These are phyloP conservation scores for Globisporangium orthogonon DNA, from an alignment of 352 stramenopile genomes.

Conservation along the genomic window DNA sequence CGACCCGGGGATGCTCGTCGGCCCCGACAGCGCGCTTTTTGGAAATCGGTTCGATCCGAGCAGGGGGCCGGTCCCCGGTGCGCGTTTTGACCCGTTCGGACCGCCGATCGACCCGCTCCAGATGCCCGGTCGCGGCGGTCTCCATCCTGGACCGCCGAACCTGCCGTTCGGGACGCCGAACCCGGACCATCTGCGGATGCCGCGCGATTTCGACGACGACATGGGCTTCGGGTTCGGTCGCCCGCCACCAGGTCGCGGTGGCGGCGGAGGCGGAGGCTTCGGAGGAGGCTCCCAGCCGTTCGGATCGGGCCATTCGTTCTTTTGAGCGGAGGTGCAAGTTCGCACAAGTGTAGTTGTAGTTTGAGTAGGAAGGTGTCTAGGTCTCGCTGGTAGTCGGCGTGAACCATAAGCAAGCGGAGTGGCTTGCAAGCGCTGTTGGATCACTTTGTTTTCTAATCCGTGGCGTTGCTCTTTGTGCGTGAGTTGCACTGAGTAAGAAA, in stretches of 20 bases:
- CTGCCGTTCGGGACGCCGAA: slow-evolving; percentile 70
- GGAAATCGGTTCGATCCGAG: slow-evolving; percentile 47
- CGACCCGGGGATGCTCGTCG: slow-evolving; percentile 67
- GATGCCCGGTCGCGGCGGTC: slow-evolving; percentile 25
- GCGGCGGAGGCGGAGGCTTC: slow-evolving; percentile 19
- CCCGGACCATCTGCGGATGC: slow-evolving; percentile 79
- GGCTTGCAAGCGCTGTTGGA: too few species aligned
- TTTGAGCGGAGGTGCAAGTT: slow-evolving; percentile 9
- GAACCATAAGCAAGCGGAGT: too few species aligned
- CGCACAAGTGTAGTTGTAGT: background rate
- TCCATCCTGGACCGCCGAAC: slow-evolving; percentile 29
- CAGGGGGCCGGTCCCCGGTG: slow-evolving; percentile 52
- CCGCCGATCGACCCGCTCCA: slow-evolving; percentile 49
- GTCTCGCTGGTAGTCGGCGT: too few species aligned
- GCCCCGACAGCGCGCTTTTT: slow-evolving; percentile 71
- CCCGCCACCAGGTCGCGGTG: slow-evolving; percentile 19
- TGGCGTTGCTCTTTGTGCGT: too few species aligned
- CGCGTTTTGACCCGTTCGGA: slow-evolving; percentile 82
- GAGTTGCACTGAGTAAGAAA: too few species aligned
- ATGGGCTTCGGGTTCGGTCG: slow-evolving; percentile 43
- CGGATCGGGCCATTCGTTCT: slow-evolving; percentile 64
- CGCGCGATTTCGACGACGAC: slow-evolving; percentile 40
- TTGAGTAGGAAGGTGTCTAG: background rate
- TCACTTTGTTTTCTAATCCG: too few species aligned
- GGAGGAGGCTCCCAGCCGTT: slow-evolving; percentile 37